phyloP scores from a whole-genome alignment of 116 monocot genomes.

The Phalaenopsis hybrid region DNA sequence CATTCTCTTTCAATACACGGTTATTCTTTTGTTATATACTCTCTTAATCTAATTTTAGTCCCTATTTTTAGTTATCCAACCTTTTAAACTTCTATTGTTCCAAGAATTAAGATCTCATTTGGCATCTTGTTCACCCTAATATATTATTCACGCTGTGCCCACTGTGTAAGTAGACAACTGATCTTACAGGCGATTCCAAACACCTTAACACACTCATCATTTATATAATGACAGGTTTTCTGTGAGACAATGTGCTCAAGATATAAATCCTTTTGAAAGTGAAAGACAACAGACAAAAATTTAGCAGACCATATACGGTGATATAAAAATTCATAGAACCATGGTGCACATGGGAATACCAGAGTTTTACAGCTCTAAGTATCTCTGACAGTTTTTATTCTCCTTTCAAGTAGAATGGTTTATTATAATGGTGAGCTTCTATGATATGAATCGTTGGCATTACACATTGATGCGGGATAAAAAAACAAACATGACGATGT shows the following conservation, averaged over 20 bases:
- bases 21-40: neutral
- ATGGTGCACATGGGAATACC: neutral
- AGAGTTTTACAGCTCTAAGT: no score
- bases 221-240: slow-evolving; percentile 2
- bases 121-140: neutral
- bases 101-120: neutral
- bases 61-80: neutral
- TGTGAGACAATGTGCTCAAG: neutral
- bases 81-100: neutral
- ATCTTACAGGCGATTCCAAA: neutral
- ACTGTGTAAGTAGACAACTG: neutral
- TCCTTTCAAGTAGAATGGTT: neutral
- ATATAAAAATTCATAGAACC: neutral
- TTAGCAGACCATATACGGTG: neutral
- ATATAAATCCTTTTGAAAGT: neutral
- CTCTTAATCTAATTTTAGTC: neutral
- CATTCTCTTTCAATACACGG: neutral
- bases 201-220: neutral
- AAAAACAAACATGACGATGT: neutral
- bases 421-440: neutral
- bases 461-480: neutral
- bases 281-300: neutral
- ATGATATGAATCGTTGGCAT: neutral
- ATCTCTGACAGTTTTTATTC: neutral
- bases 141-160: neutral